Conservation (phyloP, 2,329 filamentous ascomycete genomes). For the Claviceps capensis region DNA sequence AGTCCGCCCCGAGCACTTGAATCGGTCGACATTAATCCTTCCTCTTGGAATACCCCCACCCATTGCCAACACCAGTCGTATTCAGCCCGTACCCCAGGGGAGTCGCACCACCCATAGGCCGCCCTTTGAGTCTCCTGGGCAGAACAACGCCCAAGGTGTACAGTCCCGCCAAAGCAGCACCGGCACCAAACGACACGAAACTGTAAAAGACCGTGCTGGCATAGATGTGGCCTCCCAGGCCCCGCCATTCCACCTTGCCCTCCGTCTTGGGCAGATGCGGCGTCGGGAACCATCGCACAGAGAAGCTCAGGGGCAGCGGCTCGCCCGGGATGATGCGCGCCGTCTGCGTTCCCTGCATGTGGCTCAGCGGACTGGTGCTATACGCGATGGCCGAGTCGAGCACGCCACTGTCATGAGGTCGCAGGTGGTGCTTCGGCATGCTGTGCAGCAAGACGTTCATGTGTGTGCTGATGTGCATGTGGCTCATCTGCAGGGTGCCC, state of each 20-base stretch:
- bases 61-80: conserved; percentile 33
- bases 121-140: conserved; percentile 36
- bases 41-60: conserved; percentile 46
- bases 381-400: conserved; percentile 83
- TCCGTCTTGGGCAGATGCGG: conserved; percentile 56
- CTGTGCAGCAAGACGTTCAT: conserved; percentile 79
- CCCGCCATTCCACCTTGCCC: conserved; percentile 50
- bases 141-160: conserved; percentile 49
- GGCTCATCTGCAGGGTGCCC: conserved; percentile 75
- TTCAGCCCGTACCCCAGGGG: conserved; percentile 42
- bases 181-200: conserved; percentile 43
- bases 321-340: conserved; percentile 78
- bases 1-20: no score
- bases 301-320: conserved; percentile 62
- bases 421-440: conserved; percentile 46
- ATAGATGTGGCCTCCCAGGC: conserved; percentile 50
- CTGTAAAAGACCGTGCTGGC: conserved; percentile 51
- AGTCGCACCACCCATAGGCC: conserved; percentile 41
- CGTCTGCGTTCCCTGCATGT: conserved; percentile 36
- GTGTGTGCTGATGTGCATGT: conserved; percentile 80
- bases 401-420: conserved; percentile 58
- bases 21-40: conserved; percentile 7
- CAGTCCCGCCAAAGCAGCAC: conserved; percentile 36
- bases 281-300: conserved; percentile 75
- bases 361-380: conserved; percentile 58